Conservation (phyloP, 805 yeast species). For the Starmera quercuum region DNA sequence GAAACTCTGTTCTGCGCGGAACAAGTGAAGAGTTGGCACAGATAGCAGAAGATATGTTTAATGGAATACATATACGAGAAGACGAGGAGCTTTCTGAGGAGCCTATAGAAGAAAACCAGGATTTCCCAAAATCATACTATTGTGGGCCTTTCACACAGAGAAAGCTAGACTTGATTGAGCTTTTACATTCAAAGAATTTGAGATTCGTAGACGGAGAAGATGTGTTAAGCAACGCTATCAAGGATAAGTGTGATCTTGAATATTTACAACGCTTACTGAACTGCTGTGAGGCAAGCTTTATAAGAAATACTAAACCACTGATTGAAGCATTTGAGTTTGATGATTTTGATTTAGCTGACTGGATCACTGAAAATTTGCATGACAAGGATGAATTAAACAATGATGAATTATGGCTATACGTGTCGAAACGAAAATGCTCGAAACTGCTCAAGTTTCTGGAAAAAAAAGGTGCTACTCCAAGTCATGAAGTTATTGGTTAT, state of each 20-base stretch:
- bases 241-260: background rate
- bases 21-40: background rate
- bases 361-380: conserved; percentile 10
- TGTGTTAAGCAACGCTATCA: conserved; percentile 6
- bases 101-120: conserved; percentile 6
- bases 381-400: conserved; percentile 6
- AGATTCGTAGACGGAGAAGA: conserved; percentile 5
- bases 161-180: conserved; percentile 3
- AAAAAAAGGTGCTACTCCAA: conserved; percentile 16
- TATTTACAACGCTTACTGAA: conserved; percentile 3
- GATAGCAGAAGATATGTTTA: background rate
- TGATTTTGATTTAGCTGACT: conserved; percentile 6
- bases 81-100: conserved; percentile 9
- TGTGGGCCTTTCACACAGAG: conserved; percentile 4
- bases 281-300: conserved; percentile 4
- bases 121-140: conserved; percentile 12
- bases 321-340: conserved; percentile 8
- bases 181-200: conserved; percentile 5
- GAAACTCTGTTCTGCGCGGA: too few species aligned
- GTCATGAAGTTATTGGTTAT: conserved; percentile 9
- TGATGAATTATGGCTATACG: conserved; percentile 14
- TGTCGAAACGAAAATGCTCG: conserved; percentile 3
- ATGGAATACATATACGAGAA: background rate
- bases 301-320: conserved; percentile 8
- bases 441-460: conserved; percentile 8